phyloP scores from a whole-genome alignment of 495 filamentous ascomycete species.

The Tuber microsphaerosporum region DNA sequence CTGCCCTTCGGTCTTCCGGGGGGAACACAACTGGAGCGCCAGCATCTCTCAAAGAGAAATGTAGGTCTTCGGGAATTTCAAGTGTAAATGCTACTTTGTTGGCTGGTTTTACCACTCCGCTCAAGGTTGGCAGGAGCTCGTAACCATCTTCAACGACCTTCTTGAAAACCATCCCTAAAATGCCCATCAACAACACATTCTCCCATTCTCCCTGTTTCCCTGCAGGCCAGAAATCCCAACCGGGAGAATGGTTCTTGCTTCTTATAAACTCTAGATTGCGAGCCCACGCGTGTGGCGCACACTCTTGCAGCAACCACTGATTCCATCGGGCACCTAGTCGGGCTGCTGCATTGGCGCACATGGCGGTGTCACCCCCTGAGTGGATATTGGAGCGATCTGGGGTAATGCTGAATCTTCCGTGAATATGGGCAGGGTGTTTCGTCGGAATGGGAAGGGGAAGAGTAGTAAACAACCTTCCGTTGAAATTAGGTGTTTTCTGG shows the following conservation, averaged over 20 bases:
- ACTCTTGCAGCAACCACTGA: conserved; percentile 41
- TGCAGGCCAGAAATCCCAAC: conserved; percentile 36
- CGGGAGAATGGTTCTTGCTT: conserved; percentile 1
- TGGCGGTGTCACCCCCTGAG: conserved; percentile 33
- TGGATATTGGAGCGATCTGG: conserved; percentile 45
- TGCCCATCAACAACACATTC: conserved; percentile 19
- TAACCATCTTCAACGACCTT: conserved; percentile 10
- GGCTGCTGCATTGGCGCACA: conserved; percentile 32
- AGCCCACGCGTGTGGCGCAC: conserved; percentile 42
- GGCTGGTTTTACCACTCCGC: conserved; percentile 14
- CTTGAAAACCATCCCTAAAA: conserved; percentile 28
- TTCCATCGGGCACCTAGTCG: conserved; percentile 43
- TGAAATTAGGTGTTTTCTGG: conserved; percentile 16
- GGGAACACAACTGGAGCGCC: conserved; percentile 19
- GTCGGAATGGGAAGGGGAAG: conserved; percentile 44
- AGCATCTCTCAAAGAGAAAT: conserved; percentile 20
- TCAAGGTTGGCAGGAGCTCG: conserved; percentile 25
- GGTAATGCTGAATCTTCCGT: conserved; percentile 45
- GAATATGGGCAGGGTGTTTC: conserved; percentile 45
- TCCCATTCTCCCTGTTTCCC: conserved; percentile 25
- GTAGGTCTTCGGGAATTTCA: conserved; percentile 9
- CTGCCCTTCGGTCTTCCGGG: conserved; percentile 21
- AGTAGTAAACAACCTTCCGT: conserved; percentile 43
- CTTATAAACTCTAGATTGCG: conserved; percentile 26
- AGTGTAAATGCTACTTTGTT: conserved; percentile 23